Percentiles rank a stretch among this genome's conserved stretches.
phyloP scores from a whole-genome alignment of 2,329 filamentous ascomycete genomes.

The Fusarium sp. region DNA sequence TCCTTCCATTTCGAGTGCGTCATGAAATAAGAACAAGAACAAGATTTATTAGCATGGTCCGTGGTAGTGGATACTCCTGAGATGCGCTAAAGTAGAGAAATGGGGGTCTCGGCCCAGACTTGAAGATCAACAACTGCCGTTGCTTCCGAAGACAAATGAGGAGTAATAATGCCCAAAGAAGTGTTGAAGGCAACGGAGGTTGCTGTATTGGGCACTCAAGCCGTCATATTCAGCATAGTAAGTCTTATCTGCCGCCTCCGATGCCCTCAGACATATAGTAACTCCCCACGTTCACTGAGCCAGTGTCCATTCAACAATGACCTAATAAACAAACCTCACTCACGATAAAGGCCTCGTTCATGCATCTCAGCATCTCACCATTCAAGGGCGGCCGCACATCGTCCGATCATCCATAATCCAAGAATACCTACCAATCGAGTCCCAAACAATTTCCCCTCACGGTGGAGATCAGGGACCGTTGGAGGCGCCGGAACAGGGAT shows the following conservation, averaged over 20 bases:
- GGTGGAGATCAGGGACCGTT: constrained; percentile 17
- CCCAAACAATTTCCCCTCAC: background rate
- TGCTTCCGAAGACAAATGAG: constrained; percentile 21
- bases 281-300: background rate
- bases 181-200: background rate
- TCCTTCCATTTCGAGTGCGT: constrained; percentile 23
- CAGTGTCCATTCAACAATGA: background rate
- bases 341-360: no score
- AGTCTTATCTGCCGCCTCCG: background rate
- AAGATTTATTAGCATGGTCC: constrained; percentile 19
- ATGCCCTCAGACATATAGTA: background rate
- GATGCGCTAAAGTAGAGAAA: background rate
- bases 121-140: constrained; percentile 15
- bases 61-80: constrained; percentile 24
- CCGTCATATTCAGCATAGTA: background rate
- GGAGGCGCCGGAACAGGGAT: constrained; percentile 8
- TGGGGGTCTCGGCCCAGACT: constrained; percentile 4
- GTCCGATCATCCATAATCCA: background rate
- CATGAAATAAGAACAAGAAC: constrained; percentile 18
- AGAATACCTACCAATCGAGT: background rate
- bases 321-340: background rate
- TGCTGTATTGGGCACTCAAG: background rate
- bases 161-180: constrained; percentile 1
- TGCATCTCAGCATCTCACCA: no score
- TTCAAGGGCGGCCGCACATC: background rate